A percentile compares a stretch with the other conserved stretches of the same genome.
phyloP scores from a whole-genome alignment of 1,284 basidiomycete genomes.

The Naganishia sp. region DNA sequence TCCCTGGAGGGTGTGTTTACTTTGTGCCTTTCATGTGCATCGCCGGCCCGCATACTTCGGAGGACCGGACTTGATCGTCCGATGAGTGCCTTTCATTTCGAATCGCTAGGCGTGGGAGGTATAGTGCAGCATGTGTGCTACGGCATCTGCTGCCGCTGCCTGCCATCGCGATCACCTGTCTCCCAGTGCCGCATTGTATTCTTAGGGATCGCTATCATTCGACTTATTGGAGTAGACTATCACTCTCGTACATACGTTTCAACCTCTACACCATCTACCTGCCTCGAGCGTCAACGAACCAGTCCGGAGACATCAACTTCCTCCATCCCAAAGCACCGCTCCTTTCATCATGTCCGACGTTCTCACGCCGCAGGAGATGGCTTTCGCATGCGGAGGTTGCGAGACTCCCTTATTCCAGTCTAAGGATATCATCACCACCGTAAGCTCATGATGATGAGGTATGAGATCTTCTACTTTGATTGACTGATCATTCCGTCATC shows the following conservation, averaged over 20 bases:
- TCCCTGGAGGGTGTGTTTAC: background rate
- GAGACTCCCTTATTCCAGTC: slow-evolving; percentile 26
- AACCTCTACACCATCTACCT: background rate
- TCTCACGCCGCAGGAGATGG: background rate
- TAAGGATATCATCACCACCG: slow-evolving; percentile 27
- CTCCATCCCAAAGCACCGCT: background rate
- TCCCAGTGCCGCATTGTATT: slow-evolving; percentile 6
- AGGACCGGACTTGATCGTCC: slow-evolving; percentile 12
- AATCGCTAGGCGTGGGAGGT: background rate
- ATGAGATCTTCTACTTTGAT: background rate
- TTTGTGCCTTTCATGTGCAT: slow-evolving; percentile 24
- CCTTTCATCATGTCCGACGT: slow-evolving; percentile 12
- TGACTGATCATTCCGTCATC: background rate
- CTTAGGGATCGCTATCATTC: background rate
- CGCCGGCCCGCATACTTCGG: slow-evolving; percentile 14
- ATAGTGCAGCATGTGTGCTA: background rate
- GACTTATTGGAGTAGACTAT: too few species aligned
- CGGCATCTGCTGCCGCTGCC: slow-evolving; percentile 9
- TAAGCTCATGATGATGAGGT: background rate
- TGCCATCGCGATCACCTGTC: slow-evolving; percentile 1
- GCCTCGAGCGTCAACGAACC: background rate
- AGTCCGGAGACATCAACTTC: background rate
- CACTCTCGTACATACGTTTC: too few species aligned
- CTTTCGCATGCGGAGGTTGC: slow-evolving; percentile 20
- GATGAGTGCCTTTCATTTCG: slow-evolving; percentile 7